Percentiles rank a stretch among this genome's conserved stretches.
Conservation (phyloP, 768 basidiomycete genomes). For the Favolaschia claudopus region DNA sequence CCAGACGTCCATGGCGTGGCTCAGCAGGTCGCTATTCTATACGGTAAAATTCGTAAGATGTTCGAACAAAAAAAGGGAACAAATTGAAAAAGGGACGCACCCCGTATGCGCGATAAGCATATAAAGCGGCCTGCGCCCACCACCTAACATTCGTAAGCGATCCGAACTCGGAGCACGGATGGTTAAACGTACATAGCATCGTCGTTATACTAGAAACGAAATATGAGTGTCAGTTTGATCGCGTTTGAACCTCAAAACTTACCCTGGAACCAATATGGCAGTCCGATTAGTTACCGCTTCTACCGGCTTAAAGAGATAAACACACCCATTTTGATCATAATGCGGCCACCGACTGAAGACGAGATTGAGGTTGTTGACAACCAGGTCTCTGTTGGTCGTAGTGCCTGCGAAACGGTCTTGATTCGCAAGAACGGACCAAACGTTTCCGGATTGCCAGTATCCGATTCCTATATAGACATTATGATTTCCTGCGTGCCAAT, state of each 20-base stretch:
- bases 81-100: slow-evolving; percentile 14
- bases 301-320: slow-evolving; percentile 9
- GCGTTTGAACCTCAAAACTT: background rate
- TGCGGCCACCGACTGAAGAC: slow-evolving; percentile 47
- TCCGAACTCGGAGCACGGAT: background rate
- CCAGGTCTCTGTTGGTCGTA: slow-evolving; percentile 44
- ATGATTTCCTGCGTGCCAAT: too few species aligned
- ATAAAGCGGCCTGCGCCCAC: slow-evolving; percentile 63
- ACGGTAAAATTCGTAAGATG: too few species aligned
- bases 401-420: slow-evolving; percentile 50
- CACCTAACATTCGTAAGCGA: slow-evolving; percentile 41
- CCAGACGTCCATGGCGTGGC: slow-evolving; percentile 57
- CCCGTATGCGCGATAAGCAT: slow-evolving; percentile 57
- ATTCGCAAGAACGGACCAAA: slow-evolving; percentile 57
- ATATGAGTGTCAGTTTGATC: background rate
- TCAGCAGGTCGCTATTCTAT: slow-evolving; percentile 46
- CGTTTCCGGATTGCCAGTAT: slow-evolving; percentile 63
- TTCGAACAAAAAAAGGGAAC: background rate
- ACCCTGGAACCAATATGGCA: slow-evolving; percentile 25
- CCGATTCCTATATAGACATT: slow-evolving; percentile 51
- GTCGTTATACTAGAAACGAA: slow-evolving; percentile 51
- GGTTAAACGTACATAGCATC: slow-evolving; percentile 52
- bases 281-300: background rate
- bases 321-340: slow-evolving; percentile 53
- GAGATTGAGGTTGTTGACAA: slow-evolving; percentile 49